Evolutionary conservation across 2,329 filamentous ascomycete species (phyloP).

Genomic region (Trichoderma breve): DNA sequence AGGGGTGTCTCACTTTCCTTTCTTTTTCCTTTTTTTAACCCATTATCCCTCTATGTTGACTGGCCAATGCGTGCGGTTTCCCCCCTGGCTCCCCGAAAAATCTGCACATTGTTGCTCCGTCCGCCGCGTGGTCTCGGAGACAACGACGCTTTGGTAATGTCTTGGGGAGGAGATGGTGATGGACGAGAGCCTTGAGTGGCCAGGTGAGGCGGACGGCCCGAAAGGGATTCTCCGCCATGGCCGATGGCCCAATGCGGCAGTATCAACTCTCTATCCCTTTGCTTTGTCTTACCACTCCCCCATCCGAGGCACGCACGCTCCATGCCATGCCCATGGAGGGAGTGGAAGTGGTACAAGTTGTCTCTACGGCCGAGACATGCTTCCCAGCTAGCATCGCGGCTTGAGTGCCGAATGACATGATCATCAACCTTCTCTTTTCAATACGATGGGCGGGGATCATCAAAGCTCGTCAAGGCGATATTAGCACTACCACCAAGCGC

Average conservation of each 20-base stretch:
- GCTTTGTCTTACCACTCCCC: not conserved
- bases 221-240: conserved; percentile 16
- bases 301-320: not conserved
- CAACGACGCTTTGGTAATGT: conserved; percentile 1
- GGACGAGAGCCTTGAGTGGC: not conserved
- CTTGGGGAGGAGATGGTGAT: not conserved
- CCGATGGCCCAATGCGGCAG: conserved; percentile 6
- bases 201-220: conserved; percentile 20
- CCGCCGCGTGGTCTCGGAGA: conserved; percentile 13
- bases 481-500: not conserved
- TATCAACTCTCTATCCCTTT: not conserved
- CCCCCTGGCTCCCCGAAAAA: conserved; percentile 4
- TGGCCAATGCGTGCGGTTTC: not conserved
- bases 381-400: not conserved
- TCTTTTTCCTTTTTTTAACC: not conserved
- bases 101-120: conserved; percentile 16
- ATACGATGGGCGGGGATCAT: conserved; percentile 7
- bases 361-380: not conserved
- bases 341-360: not conserved
- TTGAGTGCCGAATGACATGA: not conserved
- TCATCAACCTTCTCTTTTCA: conserved; percentile 17
- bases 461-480: not conserved
- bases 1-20: not conserved
- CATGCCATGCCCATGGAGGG: not conserved
- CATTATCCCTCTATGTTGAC: not conserved